Evolutionary conservation across 805 yeast genomes (phyloP), one percentile per base, ranked within the genome.

Genomic region (Yamadazyma philogaea): DNA sequence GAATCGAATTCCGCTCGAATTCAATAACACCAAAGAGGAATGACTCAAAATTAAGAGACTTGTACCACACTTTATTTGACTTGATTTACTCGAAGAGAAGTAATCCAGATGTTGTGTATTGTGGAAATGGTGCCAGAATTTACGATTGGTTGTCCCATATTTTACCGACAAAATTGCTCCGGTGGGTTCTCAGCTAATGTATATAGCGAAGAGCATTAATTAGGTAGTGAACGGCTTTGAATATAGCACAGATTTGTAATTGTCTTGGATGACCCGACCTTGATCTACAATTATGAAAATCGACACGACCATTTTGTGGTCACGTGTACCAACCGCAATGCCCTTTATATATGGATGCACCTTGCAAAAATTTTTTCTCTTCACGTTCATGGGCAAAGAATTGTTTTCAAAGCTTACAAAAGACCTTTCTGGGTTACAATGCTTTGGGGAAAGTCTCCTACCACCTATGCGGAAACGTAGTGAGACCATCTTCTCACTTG

Each of bases 381-480:
- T 55, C 57, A 74, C 79, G 74, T 76, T 72, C 84, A 78, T 80
- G 80, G 73, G 60, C 77, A 64, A 82, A 82, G 87, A 82, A 79
- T 82, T 81, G 86, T 80, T 80, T 61, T 77, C 87, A 81, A 82
- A 81, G 87, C 82, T 64, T 63, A 62, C 87, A 71, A 50, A 79
- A 72, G 74, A 42, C 49, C 39, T 38, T 34, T 42, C 35, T 16
- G 43, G 54, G 54, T 48, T n/a, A 40, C 18, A 51, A 61, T 61
- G 84, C 84, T 81, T 82, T 77, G 87, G 89, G 89, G 88, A 82
- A 82, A 82, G 89, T 82, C 89, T 82, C 88, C 89, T 79, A 85
- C 85, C 85, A 65, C 61, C 42, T 61, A 66, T 69, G 79, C 84
- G 88, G 88, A 81, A 81, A 82, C 75, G 74, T 55, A 61, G 55